Base-by-base conservation (phyloP, 192 early-diverging fungal species). In the Paraglomus occultum region DNA sequence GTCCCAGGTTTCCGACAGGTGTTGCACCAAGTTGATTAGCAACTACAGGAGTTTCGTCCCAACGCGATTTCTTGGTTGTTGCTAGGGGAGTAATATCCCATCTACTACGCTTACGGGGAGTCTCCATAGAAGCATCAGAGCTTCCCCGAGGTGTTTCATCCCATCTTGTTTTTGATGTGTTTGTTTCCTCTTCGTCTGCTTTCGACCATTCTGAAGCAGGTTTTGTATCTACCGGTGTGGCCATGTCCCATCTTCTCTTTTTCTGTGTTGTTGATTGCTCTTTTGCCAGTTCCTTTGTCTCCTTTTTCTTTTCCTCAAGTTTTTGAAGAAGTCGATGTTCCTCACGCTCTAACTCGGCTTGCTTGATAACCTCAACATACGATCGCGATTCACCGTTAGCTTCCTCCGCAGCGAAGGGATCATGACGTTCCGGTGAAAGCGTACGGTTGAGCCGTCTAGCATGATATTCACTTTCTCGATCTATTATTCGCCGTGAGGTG, bases 41-140 rank as follows among this genome's bases (percentile, higher is more conserved):
- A 62, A 83, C 84, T 15, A 91, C 87, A 8, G 95, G 97, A 0
- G 97, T 99, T 71, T 94, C 94, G 71, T 97, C 97, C 97, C 97
- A 99, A 44, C 94, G 81, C 11, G 95, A 97, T 62, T 90, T 86
- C 66, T 95, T 94, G 18, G 69, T 64, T 7, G 79, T 78, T 31
- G 83, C 86, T 0, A 88, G 90, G 3, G 92, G 92, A 10, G 92
- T 95, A 54, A 91, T 90, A 66, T 91, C 91, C 89, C 89, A 90
- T 48, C 88, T 81, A 60, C 87, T 92, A 11, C 89, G 74, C 75
- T 89, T 90, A 63, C 79, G 78, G 8, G 79, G 66, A 1, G 76
- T 72, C 2, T 75, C 73, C n/a, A 61, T 62, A 1, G 20, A 55
- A 39, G 66, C 72, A 14, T 79, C 77, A 38, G 77, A 77, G 7